A percentile compares a stretch with the other conserved stretches of the same genome.
Conservation (phyloP, 768 basidiomycete species). For the Mrakia hoshinonis region DNA sequence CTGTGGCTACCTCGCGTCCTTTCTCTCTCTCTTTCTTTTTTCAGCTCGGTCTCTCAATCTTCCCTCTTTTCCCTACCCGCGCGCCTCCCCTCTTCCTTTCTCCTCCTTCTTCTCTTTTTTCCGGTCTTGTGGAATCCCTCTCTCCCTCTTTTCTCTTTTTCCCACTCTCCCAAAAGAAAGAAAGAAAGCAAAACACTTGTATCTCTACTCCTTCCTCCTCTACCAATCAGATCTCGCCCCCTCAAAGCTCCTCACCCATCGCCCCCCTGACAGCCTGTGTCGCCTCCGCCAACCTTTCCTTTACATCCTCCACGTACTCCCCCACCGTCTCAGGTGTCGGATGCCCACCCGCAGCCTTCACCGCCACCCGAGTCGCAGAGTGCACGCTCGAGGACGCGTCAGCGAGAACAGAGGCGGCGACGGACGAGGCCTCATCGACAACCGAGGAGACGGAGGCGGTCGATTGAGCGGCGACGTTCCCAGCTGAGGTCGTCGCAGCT, state of each 20-base stretch:
- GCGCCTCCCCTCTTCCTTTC: not conserved
- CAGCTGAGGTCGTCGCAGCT: not conserved
- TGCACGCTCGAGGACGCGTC: constrained; percentile 2
- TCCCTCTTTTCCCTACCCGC: not conserved
- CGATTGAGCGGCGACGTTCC: not conserved
- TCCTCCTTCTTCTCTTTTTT: not conserved
- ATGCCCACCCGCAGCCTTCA: not conserved
- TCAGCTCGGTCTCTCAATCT: not conserved
- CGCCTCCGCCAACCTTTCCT: not conserved
- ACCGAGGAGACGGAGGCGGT: not conserved
- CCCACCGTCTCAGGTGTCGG: not conserved
- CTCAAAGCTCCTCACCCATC: not conserved
- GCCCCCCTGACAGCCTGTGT: not conserved
- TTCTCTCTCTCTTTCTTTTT: not conserved
- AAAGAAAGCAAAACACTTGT: not conserved
- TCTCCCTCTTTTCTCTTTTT: constrained; percentile 22
- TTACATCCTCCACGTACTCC: constrained; percentile 6
- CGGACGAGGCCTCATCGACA: not conserved
- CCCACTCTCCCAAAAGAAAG: not conserved
- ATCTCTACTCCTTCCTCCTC: not conserved
- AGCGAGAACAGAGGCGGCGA: not conserved
- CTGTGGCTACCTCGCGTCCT: not conserved
- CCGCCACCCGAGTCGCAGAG: not conserved
- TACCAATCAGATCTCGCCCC: too few species aligned
- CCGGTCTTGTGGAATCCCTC: constrained; percentile 20